phyloP scores from a whole-genome alignment of 192 early-diverging fungal genomes.

The Gryganskiella cystojenkinii region DNA sequence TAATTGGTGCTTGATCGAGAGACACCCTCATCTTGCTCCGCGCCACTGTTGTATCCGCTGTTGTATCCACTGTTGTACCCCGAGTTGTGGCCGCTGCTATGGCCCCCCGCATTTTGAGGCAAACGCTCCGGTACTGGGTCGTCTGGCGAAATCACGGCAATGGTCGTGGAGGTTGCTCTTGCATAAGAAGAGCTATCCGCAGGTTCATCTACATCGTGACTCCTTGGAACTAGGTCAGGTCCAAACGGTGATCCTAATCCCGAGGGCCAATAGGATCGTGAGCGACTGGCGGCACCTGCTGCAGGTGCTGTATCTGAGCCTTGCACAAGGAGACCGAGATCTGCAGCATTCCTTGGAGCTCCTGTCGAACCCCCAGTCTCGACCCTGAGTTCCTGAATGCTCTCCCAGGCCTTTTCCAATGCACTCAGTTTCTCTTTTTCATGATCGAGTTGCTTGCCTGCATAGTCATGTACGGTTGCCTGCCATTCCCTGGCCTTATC shows the following conservation, averaged over 20 bases:
- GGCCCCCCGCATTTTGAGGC: conserved; percentile 31
- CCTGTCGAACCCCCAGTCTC: conserved; percentile 6
- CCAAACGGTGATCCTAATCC: conserved; percentile 38
- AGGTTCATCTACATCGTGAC: conserved; percentile 1
- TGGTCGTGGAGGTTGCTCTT: background rate
- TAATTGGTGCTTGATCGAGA: conserved; percentile 13
- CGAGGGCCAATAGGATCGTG: conserved; percentile 41
- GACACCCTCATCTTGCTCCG: conserved; percentile 35
- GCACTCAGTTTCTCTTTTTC: conserved; percentile 53
- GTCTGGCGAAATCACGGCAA: background rate
- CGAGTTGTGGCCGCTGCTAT: conserved; percentile 31
- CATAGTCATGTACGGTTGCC: conserved; percentile 49
- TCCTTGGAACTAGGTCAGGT: conserved; percentile 13
- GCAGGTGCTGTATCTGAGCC: background rate
- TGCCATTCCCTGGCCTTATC: conserved; percentile 57
- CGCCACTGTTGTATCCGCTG: conserved; percentile 44
- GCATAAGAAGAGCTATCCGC: background rate
- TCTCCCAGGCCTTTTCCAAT: conserved; percentile 54
- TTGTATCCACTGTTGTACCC: conserved; percentile 37
- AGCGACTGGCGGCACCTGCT: conserved; percentile 3
- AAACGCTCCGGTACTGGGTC: conserved; percentile 20
- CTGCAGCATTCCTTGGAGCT: background rate
- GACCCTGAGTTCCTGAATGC: conserved; percentile 19
- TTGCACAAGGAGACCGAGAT: background rate
- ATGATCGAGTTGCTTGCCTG: conserved; percentile 44